Base-by-base conservation (phyloP, 768 basidiomycete species). In the Podaxis sp. region DNA sequence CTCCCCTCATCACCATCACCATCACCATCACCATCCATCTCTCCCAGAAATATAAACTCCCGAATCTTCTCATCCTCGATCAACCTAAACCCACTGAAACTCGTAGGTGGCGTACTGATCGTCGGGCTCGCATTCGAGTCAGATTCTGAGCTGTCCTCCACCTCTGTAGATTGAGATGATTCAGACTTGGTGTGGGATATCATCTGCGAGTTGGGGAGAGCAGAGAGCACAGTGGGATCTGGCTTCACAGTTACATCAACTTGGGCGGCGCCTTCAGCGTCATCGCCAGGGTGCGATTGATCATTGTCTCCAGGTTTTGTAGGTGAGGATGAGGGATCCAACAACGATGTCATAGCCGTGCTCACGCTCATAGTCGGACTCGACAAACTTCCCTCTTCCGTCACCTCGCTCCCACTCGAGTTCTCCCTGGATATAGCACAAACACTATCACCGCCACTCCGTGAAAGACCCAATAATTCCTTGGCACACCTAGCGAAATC, bases 401-500 rank as follows among this genome's bases (percentile, higher is more conserved):
- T 61, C 23, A 47, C 36, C 5, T 61, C 59, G 23, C 59, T 50
- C 23, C 52, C 53, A 25, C 42, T 61, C 2, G 59, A 61, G 18
- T 37, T 36, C 27, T 46, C 57, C 18, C 51, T 55, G 28, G 66
- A 62, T 46, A 63, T 57, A 50, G n/a, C 38, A 36, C 59, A 55
- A 60, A 59, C 55, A 47, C 48, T 60, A 50, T 63, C 64, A 25
- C 23, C n/a, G n/a, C n/a, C 35, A 16, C 47, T 36, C 62, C 46
- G 40, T 57, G 63, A 25, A 64, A 66, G 9, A 57, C 58, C 50
- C 21, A 69, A 65, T 10, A 69, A 37, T 23, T 61, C 63, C 48
- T 59, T 62, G 1, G 64, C 61, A 50, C 65, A 58, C 42, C 63
- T 59, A 23, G 69, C 67, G 63, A 74, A 72, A 62, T 74, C 72